Conservation (phyloP, 1,284 basidiomycete species). For the Schizophyllum commune region DNA sequence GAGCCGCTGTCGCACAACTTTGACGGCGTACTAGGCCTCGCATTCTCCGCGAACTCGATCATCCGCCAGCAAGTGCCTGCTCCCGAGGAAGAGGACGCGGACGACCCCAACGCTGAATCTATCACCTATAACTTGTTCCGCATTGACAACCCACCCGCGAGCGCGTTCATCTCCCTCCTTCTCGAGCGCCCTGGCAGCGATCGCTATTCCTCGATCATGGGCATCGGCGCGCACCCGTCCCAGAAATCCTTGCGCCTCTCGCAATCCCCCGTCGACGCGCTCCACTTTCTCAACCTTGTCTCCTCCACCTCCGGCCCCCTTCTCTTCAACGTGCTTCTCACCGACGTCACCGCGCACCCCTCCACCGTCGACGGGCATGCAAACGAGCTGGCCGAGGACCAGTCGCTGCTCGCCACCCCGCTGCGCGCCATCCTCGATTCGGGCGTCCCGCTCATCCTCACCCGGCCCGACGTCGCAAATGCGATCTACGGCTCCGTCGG, state of each 20-base stretch:
- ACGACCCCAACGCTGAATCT: conserved; percentile 43
- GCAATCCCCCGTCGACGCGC: conserved; percentile 40
- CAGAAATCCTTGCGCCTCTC: conserved; percentile 41
- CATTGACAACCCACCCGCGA: conserved; percentile 32
- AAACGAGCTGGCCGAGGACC: conserved; percentile 18
- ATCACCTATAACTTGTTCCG: conserved; percentile 25
- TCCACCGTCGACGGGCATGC: not conserved
- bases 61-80: conserved; percentile 30
- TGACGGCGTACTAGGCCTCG: conserved; percentile 64
- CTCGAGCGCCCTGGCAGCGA: conserved; percentile 58
- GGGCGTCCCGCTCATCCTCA: conserved; percentile 57
- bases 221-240: conserved; percentile 59
- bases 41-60: conserved; percentile 56
- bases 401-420: conserved; percentile 28
- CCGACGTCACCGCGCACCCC: conserved; percentile 53
- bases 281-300: conserved; percentile 14
- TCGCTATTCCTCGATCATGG: conserved; percentile 47
- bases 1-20: conserved; percentile 51
- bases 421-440: conserved; percentile 58
- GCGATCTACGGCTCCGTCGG: conserved; percentile 73
- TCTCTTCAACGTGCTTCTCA: conserved; percentile 55
- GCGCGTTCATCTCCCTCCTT: conserved; percentile 59
- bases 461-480: conserved; percentile 53
- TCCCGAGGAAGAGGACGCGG: conserved; percentile 17
- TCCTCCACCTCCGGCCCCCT: conserved; percentile 23